A percentile compares a stretch with the other conserved stretches of the same genome.
These are phyloP conservation scores for Neoarthrinium moseri DNA, from an alignment of 2,329 filamentous ascomycete species.

Conservation along the genomic window DNA sequence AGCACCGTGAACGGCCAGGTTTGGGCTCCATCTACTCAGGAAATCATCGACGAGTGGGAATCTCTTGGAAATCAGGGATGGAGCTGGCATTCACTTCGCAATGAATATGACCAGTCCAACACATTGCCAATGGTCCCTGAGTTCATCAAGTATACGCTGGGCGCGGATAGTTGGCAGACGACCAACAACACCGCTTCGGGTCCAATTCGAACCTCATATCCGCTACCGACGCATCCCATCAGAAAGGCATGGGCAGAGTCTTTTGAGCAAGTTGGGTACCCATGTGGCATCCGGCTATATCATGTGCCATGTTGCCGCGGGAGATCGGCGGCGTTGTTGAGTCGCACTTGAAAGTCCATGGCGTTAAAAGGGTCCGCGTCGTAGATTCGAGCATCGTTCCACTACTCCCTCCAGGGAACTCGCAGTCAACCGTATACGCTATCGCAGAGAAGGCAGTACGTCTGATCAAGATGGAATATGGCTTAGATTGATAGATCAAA, in stretches of 20 bases:
- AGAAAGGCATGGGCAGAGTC: no score
- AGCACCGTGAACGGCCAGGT: slow-evolving; percentile 13
- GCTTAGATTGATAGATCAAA: no score
- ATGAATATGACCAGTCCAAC: slow-evolving; percentile 40
- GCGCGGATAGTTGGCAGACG: no score
- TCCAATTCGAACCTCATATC: no score
- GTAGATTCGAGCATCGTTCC: slow-evolving; percentile 1
- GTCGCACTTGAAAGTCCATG: neutral
- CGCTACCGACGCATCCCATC: no score
- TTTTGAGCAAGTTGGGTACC: neutral
- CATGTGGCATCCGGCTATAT: neutral
- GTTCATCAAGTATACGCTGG: no score
- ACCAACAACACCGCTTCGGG: no score
- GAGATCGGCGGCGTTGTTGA: neutral
- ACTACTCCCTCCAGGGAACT: neutral
- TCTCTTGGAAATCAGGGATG: slow-evolving; percentile 40
- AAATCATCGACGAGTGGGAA: slow-evolving; percentile 42
- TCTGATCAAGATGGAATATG: neutral
- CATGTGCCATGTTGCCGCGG: neutral
- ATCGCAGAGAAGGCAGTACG: neutral
- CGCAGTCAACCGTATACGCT: neutral
- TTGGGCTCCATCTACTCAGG: slow-evolving; percentile 10
- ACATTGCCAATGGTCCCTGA: no score
- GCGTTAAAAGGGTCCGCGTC: neutral
- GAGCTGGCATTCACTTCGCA: slow-evolving; percentile 42